Conservation (phyloP, 768 basidiomycete species). For the Galerina sulciceps region DNA sequence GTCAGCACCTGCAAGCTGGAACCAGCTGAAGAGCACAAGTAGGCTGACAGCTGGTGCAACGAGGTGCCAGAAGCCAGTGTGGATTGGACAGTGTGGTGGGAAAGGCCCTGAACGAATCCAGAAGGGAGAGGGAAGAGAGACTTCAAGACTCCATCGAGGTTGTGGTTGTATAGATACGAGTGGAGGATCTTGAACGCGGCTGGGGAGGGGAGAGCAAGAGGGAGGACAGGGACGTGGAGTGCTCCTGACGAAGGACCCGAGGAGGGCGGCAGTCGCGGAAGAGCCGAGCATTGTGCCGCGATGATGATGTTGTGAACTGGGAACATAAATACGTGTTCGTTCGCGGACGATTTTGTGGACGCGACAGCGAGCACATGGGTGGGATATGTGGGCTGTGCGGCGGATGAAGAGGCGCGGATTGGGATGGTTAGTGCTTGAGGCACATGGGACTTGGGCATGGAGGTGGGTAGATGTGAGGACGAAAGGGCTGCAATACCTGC, state of each 20-base stretch:
- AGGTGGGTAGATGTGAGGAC: slow-evolving; percentile 60
- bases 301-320: slow-evolving; percentile 68
- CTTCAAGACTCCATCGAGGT: slow-evolving; percentile 59
- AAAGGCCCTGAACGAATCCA: slow-evolving; percentile 45
- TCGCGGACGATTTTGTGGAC: slow-evolving; percentile 45
- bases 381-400: slow-evolving; percentile 42
- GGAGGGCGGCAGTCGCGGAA: slow-evolving; percentile 53
- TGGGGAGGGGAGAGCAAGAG: slow-evolving; percentile 71
- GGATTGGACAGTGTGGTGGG: slow-evolving; percentile 45
- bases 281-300: slow-evolving; percentile 60
- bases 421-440: slow-evolving; percentile 61
- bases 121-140: slow-evolving; percentile 65
- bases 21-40: slow-evolving; percentile 52
- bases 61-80: slow-evolving; percentile 52
- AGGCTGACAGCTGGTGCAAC: slow-evolving; percentile 58
- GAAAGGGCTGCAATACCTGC: slow-evolving; percentile 56
- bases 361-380: slow-evolving; percentile 63
- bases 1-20: slow-evolving; percentile 48
- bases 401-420: slow-evolving; percentile 31
- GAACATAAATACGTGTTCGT: slow-evolving; percentile 53
- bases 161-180: slow-evolving; percentile 71
- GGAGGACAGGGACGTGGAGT: slow-evolving; percentile 67
- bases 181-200: slow-evolving; percentile 69
- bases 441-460: slow-evolving; percentile 68
- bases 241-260: slow-evolving; percentile 30